These are phyloP conservation scores for Aspergillus pseudotamarii DNA, from an alignment of 2,329 filamentous ascomycete genomes.

Conservation along the genomic window DNA sequence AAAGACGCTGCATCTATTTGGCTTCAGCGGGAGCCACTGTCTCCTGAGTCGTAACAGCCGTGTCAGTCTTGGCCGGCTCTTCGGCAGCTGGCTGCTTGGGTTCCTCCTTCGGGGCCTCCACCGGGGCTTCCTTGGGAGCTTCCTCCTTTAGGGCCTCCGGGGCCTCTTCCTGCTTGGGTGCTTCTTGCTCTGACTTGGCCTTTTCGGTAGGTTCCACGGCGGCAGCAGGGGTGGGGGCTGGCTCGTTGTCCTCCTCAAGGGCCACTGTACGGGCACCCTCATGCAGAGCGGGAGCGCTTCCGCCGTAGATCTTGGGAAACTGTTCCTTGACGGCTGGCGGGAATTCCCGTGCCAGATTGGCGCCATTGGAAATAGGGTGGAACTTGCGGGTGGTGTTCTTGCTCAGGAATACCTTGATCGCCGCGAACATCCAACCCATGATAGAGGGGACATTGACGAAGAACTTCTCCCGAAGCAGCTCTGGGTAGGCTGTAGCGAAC, in stretches of 20 bases:
- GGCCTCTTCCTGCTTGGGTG: conserved; percentile 18
- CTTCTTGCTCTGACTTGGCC: conserved; percentile 19
- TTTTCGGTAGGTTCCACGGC: conserved; percentile 14
- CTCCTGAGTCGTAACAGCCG: conserved; percentile 25
- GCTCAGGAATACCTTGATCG: conserved; percentile 75
- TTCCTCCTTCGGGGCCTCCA: conserved; percentile 19
- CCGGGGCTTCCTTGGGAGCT: conserved; percentile 19
- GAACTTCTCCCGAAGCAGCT: conserved; percentile 87
- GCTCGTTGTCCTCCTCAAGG: conserved; percentile 29
- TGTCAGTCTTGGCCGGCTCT: conserved; percentile 20
- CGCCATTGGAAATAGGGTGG: conserved; percentile 75
- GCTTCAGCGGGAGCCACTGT: conserved; percentile 14
- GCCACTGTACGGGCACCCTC: conserved; percentile 38
- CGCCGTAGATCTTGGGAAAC: conserved; percentile 78
- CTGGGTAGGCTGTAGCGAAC: conserved; percentile 82
- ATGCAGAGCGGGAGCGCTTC: conserved; percentile 61
- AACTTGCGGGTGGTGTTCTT: conserved; percentile 77
- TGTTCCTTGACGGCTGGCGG: conserved; percentile 59
- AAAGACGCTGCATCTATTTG: conserved; percentile 15
- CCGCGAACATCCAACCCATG: conserved; percentile 83
- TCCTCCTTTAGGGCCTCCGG: conserved; percentile 16
- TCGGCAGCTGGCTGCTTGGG: conserved; percentile 16
- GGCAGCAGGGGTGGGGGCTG: conserved; percentile 12
- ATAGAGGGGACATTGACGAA: conserved; percentile 91
- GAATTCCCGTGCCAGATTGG: conserved; percentile 65